phyloP scores from a whole-genome alignment of 306 rosid genomes.

The Medicago truncatula region MtrunA17r5.0-ANR NC_053044.1:29333001-29333500 shows the following conservation, averaged over 20 bases:
- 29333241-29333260: conserved; percentile 8
- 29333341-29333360: background rate
- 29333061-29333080: conserved; percentile 15
- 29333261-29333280: conserved; percentile 9
- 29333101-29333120: no score
- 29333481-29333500: conserved; percentile 57
- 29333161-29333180: conserved; percentile 6
- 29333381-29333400: conserved; percentile 51
- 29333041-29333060: conserved; percentile 4
- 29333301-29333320: conserved; percentile 1
- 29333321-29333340: conserved; percentile 9
- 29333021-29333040: conserved; percentile 18
- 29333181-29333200: background rate
- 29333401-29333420: conserved; percentile 96
- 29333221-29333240: background rate
- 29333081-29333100: background rate
- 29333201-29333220: conserved; percentile 14
- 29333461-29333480: conserved; percentile 85
- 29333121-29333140: no score
- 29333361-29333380: conserved; percentile 36
- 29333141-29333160: background rate
- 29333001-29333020: conserved; percentile 70
- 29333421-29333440: conserved; percentile 92
- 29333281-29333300: conserved; percentile 3
- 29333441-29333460: conserved; percentile 92